phyloP scores from a whole-genome alignment of 2,329 filamentous ascomycete genomes.

The Paraphaeosphaeria sporulosa region DNA sequence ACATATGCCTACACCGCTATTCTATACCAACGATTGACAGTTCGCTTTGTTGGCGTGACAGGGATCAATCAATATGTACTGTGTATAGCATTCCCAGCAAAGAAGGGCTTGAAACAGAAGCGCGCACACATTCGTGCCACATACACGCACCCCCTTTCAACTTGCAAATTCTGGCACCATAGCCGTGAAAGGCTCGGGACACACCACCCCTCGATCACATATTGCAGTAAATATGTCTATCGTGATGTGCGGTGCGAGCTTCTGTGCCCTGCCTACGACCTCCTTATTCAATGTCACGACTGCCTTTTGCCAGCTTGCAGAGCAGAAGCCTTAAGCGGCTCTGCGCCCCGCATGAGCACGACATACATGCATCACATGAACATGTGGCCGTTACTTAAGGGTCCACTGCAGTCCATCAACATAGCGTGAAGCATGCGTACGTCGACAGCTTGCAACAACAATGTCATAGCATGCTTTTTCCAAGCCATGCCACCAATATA shows the following conservation, averaged over 20 bases:
- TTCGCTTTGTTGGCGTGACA: slow-evolving; percentile 21
- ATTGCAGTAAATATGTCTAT: slow-evolving; percentile 12
- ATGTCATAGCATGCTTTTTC: slow-evolving; percentile 5
- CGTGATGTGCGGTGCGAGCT: slow-evolving; percentile 15
- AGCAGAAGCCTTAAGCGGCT: slow-evolving; percentile 42
- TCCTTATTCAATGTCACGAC: slow-evolving; percentile 35
- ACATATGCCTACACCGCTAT: slow-evolving; percentile 40
- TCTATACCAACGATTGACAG: slow-evolving; percentile 37
- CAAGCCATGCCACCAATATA: background rate
- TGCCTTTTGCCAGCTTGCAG: slow-evolving; percentile 32
- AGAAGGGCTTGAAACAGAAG: slow-evolving; percentile 29
- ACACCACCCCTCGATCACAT: background rate
- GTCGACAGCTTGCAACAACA: slow-evolving; percentile 16
- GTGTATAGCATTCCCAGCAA: slow-evolving; percentile 27
- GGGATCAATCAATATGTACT: slow-evolving; percentile 30
- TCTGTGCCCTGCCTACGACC: slow-evolving; percentile 24
- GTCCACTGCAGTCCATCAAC: slow-evolving; percentile 39
- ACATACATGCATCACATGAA: slow-evolving; percentile 45
- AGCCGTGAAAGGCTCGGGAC: background rate
- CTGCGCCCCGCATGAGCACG: slow-evolving; percentile 43
- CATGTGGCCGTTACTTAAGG: slow-evolving; percentile 37
- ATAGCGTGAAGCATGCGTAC: slow-evolving; percentile 31
- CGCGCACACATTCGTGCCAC: slow-evolving; percentile 31
- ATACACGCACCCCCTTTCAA: slow-evolving; percentile 13
- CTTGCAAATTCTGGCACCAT: slow-evolving; percentile 10